A percentile compares a stretch with the other conserved stretches of the same genome.
phyloP scores from a whole-genome alignment of 139 green algal genomes.

The Picochlorum sp. region DNA sequence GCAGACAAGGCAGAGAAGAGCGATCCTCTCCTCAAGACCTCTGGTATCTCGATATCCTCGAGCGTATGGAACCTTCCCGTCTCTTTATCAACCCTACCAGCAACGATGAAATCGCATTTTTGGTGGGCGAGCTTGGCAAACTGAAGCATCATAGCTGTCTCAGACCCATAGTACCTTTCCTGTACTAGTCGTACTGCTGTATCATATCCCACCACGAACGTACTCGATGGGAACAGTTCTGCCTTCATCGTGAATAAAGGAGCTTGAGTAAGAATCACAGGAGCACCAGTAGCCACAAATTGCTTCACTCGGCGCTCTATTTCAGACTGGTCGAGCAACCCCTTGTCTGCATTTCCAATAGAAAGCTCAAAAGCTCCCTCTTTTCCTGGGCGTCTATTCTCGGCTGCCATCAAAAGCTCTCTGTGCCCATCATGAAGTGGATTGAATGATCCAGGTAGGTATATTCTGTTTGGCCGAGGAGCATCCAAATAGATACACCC shows the following conservation, averaged over 20 bases:
- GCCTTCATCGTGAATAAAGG: constrained; percentile 75
- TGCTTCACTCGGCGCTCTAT: constrained; percentile 56
- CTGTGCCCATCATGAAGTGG: constrained; percentile 76
- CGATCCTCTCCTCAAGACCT: constrained; percentile 28
- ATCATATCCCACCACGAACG: constrained; percentile 76
- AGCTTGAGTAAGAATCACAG: constrained; percentile 64
- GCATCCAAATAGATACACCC: constrained; percentile 50
- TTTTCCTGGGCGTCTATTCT: background rate
- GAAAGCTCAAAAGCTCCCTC: constrained; percentile 70
- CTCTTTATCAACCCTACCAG: constrained; percentile 37
- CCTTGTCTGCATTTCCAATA: constrained; percentile 87
- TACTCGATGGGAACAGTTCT: constrained; percentile 45
- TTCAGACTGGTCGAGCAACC: constrained; percentile 46
- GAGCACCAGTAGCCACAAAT: constrained; percentile 50
- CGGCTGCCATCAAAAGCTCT: constrained; percentile 33
- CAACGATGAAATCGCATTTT: constrained; percentile 64
- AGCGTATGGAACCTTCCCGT: constrained; percentile 43
- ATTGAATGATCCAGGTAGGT: constrained; percentile 88
- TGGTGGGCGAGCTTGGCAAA: constrained; percentile 30
- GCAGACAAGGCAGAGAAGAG: constrained; percentile 58
- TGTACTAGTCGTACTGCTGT: constrained; percentile 66
- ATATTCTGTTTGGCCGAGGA: constrained; percentile 42
- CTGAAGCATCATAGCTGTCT: constrained; percentile 48
- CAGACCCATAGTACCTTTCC: constrained; percentile 64
- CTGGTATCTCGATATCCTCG: constrained; percentile 45